Evolutionary conservation across 1,284 basidiomycete genomes (phyloP).

Genomic region (Irpex rosettiformis): DNA sequence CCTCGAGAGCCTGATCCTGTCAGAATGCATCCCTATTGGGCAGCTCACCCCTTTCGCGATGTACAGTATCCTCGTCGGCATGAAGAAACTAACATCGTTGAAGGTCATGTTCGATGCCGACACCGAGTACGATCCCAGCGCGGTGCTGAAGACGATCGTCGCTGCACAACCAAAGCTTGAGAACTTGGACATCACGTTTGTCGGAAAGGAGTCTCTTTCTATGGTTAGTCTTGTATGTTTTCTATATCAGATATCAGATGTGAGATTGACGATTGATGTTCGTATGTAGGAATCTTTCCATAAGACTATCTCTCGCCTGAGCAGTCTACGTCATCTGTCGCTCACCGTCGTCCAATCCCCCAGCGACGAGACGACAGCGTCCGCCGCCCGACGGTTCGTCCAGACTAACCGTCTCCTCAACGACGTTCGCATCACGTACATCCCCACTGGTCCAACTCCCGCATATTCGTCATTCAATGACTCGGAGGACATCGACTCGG

Average conservation of each 20-base stretch:
- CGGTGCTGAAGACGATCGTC: neutral
- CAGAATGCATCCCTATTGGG: conserved; percentile 62
- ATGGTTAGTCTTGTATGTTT: neutral
- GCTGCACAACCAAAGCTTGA: neutral
- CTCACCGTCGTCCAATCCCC: conserved; percentile 62
- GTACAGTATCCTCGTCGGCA: conserved; percentile 48
- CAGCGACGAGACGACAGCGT: conserved; percentile 55
- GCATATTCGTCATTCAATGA: neutral
- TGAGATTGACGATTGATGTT: neutral
- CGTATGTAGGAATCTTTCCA: conserved; percentile 30
- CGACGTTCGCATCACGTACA: conserved; percentile 57
- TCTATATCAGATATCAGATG: neutral
- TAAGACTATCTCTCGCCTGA: conserved; percentile 44
- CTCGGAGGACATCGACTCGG: neutral
- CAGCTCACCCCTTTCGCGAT: conserved; percentile 61
- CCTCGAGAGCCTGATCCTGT: conserved; percentile 46
- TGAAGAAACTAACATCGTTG: conserved; percentile 52
- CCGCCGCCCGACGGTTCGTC: conserved; percentile 58
- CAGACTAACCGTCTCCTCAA: conserved; percentile 58
- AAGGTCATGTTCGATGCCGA: conserved; percentile 42
- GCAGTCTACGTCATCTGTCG: conserved; percentile 54
- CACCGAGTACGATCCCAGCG: neutral
- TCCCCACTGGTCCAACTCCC: conserved; percentile 31
- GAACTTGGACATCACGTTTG: neutral
- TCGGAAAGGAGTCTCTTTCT: neutral